phyloP scores from a whole-genome alignment of 257 asterid genomes.

The Solanum pennellii region DNA sequence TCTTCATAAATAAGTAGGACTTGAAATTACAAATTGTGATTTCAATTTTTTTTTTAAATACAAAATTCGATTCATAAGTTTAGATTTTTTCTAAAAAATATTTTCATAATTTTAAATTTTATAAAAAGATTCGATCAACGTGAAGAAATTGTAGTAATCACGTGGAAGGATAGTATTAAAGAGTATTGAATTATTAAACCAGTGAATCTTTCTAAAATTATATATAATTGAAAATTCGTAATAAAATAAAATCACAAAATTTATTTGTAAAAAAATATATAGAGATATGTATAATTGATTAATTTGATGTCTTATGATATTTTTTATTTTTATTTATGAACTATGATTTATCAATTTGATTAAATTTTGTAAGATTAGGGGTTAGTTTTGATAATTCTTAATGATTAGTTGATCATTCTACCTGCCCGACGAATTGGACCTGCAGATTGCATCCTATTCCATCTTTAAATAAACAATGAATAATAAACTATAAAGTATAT shows the following conservation, averaged over 20 bases:
- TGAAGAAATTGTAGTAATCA: not conserved
- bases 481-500: not conserved
- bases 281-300: not conserved
- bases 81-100: not conserved
- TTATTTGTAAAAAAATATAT: not conserved
- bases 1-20: not conserved
- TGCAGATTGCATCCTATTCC: not conserved
- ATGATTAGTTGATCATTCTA: not conserved
- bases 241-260: not conserved
- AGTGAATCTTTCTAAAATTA: not conserved
- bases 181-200: not conserved
- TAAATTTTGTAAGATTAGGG: not conserved
- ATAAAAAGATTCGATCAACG: not conserved
- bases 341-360: too few species aligned
- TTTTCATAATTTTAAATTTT: not conserved
- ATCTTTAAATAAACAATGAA: not conserved
- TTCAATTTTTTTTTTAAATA: not conserved
- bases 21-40: not conserved
- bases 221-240: not conserved
- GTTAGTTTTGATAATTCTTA: not conserved
- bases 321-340: not conserved
- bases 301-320: not conserved
- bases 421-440: not conserved
- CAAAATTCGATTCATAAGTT: not conserved
- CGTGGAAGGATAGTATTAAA: not conserved